A percentile compares a stretch with the other conserved stretches of the same genome.
phyloP scores from a whole-genome alignment of 805 yeast species.

The Candida odintsovae region DNA sequence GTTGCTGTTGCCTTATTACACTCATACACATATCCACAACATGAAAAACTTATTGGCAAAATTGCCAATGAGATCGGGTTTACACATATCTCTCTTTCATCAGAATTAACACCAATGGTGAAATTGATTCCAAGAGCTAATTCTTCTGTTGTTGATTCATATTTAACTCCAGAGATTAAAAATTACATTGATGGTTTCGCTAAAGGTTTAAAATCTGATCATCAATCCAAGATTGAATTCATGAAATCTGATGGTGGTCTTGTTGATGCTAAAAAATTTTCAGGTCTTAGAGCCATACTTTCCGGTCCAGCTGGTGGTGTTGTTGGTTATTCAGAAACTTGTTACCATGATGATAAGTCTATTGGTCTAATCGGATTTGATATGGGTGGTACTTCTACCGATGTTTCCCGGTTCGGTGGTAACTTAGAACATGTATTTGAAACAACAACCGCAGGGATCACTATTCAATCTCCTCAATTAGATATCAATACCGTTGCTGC shows the following conservation, averaged over 20 bases:
- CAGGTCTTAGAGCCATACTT: slow-evolving; percentile 82
- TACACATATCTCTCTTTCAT: slow-evolving; percentile 59
- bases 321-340: slow-evolving; percentile 85
- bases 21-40: slow-evolving; percentile 66
- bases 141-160: slow-evolving; percentile 77
- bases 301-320: slow-evolving; percentile 99
- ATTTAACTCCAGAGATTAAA: slow-evolving; percentile 72
- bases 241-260: slow-evolving; percentile 98
- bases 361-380: slow-evolving; percentile 76
- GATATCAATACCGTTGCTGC: slow-evolving; percentile 82
- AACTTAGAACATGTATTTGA: slow-evolving; percentile 75
- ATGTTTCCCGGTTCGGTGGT: slow-evolving; percentile 73
- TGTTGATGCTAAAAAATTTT: slow-evolving; percentile 74
- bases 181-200: slow-evolving; percentile 58
- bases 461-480: slow-evolving; percentile 78
- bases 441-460: slow-evolving; percentile 77
- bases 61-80: slow-evolving; percentile 67
- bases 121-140: slow-evolving; percentile 70
- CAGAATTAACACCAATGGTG: slow-evolving; percentile 72
- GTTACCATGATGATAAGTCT: slow-evolving; percentile 48
- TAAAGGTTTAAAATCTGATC: slow-evolving; percentile 48
- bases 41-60: slow-evolving; percentile 53
- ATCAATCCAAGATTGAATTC: slow-evolving; percentile 53
- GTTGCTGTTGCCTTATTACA: slow-evolving; percentile 70
- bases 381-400: slow-evolving; percentile 91